Conservation (phyloP, 805 yeast species). For the Tetrapisispora namnaoensis region DNA sequence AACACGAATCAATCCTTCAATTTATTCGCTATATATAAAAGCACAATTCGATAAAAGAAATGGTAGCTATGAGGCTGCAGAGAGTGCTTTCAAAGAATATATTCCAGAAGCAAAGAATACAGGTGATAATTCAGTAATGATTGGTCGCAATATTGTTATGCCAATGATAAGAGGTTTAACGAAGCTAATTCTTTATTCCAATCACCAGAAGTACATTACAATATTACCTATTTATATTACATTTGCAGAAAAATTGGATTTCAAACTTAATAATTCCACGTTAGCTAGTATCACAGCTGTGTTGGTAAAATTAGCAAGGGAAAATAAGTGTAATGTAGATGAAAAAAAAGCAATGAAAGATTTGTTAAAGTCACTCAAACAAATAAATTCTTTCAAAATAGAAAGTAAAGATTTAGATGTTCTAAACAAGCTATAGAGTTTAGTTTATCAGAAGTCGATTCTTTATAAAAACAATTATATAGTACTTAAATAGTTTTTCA, state of each 20-base stretch:
- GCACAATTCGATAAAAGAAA: constrained; percentile 19
- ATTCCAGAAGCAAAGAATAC: not conserved
- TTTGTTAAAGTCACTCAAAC: not conserved
- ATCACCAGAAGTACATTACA: not conserved
- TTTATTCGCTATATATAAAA: constrained; percentile 15
- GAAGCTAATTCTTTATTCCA: not conserved
- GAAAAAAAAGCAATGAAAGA: not conserved
- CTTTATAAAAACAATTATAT: not conserved
- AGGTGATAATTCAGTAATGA: not conserved
- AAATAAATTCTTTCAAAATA: not conserved
- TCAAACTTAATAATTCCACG: constrained; percentile 5
- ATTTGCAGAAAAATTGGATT: constrained; percentile 12
- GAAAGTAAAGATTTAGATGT: not conserved
- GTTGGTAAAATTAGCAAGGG: constrained; percentile 8
- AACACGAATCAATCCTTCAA: constrained; percentile 13
- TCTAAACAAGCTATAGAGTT: not conserved
- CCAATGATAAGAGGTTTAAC: constrained; percentile 15
- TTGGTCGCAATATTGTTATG: constrained; percentile 7
- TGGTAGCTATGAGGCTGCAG: constrained; percentile 17
- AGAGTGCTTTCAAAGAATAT: constrained; percentile 17
- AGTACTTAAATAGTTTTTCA: not conserved
- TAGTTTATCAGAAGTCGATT: too few species aligned
- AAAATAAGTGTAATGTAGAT: not conserved
- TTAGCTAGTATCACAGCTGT: constrained; percentile 10
- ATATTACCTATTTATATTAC: constrained; percentile 14